A percentile compares a stretch with the other conserved stretches of the same genome.
Conservation (phyloP, 129 eudicot genomes). For the Pulicaria dysenterica region DNA sequence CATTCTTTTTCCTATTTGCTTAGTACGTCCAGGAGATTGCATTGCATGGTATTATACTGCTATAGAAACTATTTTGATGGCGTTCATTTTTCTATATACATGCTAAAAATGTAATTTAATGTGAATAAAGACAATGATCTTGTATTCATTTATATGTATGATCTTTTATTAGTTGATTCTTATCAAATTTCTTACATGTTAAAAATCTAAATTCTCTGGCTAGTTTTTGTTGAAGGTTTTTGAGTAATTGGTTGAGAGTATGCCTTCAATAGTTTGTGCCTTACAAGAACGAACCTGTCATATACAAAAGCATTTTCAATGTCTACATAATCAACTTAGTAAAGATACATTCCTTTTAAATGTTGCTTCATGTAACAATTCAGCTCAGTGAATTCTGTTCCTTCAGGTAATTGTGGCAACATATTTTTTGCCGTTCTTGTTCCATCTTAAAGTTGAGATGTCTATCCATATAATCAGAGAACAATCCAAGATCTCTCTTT, state of each 20-base stretch:
- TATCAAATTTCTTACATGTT: background rate
- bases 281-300: constrained; percentile 10
- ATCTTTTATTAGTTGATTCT: background rate
- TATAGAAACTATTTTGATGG: constrained; percentile 14
- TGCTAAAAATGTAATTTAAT: background rate
- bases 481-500: background rate
- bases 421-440: constrained; percentile 8
- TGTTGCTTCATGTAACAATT: constrained; percentile 16
- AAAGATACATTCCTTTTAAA: constrained; percentile 10
- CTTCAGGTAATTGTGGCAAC: constrained; percentile 15
- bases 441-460: background rate
- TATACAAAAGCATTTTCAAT: background rate
- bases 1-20: background rate
- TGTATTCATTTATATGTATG: background rate
- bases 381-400: constrained; percentile 6
- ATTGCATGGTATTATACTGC: constrained; percentile 5
- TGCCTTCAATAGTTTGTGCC: constrained; percentile 3
- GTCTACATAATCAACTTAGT: background rate
- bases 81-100: background rate
- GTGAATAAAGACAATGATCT: constrained; percentile 7
- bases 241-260: background rate
- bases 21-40: constrained; percentile 6
- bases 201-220: background rate
- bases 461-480: too few relatives aligned
- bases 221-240: constrained; percentile 8